Conservation (phyloP, 768 basidiomycete genomes). For the Fibroporia radiculosa region DNA sequence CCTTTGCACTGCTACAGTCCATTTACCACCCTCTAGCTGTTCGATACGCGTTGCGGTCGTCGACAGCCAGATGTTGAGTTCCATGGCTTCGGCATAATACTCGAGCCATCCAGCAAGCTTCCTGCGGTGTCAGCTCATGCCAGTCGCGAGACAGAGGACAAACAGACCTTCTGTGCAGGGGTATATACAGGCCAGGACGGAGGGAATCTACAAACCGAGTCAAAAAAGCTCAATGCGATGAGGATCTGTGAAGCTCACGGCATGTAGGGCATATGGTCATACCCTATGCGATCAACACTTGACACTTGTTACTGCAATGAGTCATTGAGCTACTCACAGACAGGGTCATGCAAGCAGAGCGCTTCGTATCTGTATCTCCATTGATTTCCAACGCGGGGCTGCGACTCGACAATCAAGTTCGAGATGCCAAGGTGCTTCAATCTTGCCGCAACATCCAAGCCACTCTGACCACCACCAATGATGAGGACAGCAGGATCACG, state of each 20-base stretch:
- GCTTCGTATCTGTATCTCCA: constrained; percentile 65
- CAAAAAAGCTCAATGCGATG: no score
- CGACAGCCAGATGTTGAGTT: constrained; percentile 56
- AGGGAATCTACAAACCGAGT: constrained; percentile 41
- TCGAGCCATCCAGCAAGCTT: constrained; percentile 66
- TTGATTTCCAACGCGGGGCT: constrained; percentile 49
- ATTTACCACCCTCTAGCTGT: constrained; percentile 18
- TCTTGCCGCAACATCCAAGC: constrained; percentile 50
- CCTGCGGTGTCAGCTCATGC: constrained; percentile 1
- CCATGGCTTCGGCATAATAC: constrained; percentile 49
- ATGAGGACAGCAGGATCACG: constrained; percentile 45
- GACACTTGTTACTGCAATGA: neutral
- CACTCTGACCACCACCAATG: constrained; percentile 45
- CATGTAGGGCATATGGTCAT: no score
- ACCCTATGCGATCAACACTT: constrained; percentile 32
- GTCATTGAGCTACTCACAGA: constrained; percentile 39
- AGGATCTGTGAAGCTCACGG: no score
- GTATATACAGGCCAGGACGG: constrained; percentile 50
- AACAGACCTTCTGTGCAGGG: constrained; percentile 42
- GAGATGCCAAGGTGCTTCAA: constrained; percentile 44
- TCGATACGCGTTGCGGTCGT: constrained; percentile 19
- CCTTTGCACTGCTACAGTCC: constrained; percentile 24
- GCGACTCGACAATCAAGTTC: constrained; percentile 55
- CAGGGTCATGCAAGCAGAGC: constrained; percentile 58
- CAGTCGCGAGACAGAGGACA: no score